phyloP scores from a whole-genome alignment of 768 basidiomycete genomes.

The Neoboletus brunneissimus region DNA sequence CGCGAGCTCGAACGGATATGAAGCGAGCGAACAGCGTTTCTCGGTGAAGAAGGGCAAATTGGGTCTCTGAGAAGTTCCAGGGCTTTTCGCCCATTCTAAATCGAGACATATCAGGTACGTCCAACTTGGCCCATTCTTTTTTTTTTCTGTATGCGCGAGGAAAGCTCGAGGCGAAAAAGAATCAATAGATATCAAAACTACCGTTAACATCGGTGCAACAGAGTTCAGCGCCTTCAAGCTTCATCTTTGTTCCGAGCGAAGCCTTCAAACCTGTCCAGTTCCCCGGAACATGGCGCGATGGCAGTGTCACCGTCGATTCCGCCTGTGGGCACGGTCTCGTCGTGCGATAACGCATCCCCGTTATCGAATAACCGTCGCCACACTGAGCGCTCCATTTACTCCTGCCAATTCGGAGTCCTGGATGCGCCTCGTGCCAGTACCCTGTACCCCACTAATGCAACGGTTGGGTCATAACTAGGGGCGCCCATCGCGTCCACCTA shows the following conservation, averaged over 20 bases:
- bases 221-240: background rate
- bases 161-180: background rate
- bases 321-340: background rate
- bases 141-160: background rate
- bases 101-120: slow-evolving; percentile 22
- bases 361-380: background rate
- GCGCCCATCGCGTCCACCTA: no score
- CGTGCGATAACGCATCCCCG: background rate
- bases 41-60: background rate
- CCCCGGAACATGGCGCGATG: slow-evolving; percentile 28
- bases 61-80: background rate
- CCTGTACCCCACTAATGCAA: background rate
- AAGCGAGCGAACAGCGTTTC: background rate
- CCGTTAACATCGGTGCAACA: background rate
- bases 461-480: no score
- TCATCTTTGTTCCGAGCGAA: background rate
- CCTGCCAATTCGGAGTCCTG: background rate
- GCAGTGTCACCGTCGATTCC: slow-evolving; percentile 4
- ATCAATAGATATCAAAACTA: background rate
- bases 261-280: slow-evolving; percentile 11
- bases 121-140: background rate
- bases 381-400: background rate
- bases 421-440: background rate
- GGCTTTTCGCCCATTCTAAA: slow-evolving; percentile 22
- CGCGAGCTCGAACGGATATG: slow-evolving; percentile 11